phyloP scores from a whole-genome alignment of 1,139 yeast species.

The Suhomyces bolitotheri region DNA sequence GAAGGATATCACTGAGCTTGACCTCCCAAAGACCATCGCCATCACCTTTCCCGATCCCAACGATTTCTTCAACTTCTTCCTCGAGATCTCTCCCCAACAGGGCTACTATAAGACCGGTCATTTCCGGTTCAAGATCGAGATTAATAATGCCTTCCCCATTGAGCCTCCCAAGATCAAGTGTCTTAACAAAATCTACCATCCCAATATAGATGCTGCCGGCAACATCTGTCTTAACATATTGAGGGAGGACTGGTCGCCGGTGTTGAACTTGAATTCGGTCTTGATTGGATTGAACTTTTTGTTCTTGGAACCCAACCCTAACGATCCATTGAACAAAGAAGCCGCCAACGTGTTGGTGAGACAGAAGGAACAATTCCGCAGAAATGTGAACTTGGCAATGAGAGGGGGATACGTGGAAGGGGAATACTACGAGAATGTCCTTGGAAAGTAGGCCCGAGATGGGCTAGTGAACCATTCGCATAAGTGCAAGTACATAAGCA shows the following conservation, averaged over 20 bases:
- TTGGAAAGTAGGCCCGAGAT: background rate
- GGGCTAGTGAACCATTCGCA: background rate
- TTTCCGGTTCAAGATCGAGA: conserved; percentile 64
- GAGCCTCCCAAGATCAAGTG: conserved; percentile 89
- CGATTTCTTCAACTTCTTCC: conserved; percentile 60
- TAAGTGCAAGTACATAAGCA: background rate
- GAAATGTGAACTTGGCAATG: conserved; percentile 67
- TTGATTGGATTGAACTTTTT: conserved; percentile 83
- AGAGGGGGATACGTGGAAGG: conserved; percentile 65
- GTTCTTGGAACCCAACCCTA: conserved; percentile 87
- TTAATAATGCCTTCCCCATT: conserved; percentile 80
- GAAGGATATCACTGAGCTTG: conserved; percentile 68
- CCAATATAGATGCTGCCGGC: conserved; percentile 88
- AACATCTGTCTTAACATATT: conserved; percentile 88
- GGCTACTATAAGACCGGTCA: conserved; percentile 75
- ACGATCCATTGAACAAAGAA: conserved; percentile 87
- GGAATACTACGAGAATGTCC: conserved; percentile 63
- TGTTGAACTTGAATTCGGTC: conserved; percentile 75
- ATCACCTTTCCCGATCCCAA: conserved; percentile 56
- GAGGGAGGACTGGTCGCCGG: conserved; percentile 97
- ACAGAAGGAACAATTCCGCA: conserved; percentile 55
- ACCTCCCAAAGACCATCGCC: conserved; percentile 63
- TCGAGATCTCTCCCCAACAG: conserved; percentile 69
- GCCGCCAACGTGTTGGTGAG: conserved; percentile 78
- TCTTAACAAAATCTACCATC: conserved; percentile 77